Conservation (phyloP, 1,139 yeast species). For the Scheffersomyces illinoinensis region DNA sequence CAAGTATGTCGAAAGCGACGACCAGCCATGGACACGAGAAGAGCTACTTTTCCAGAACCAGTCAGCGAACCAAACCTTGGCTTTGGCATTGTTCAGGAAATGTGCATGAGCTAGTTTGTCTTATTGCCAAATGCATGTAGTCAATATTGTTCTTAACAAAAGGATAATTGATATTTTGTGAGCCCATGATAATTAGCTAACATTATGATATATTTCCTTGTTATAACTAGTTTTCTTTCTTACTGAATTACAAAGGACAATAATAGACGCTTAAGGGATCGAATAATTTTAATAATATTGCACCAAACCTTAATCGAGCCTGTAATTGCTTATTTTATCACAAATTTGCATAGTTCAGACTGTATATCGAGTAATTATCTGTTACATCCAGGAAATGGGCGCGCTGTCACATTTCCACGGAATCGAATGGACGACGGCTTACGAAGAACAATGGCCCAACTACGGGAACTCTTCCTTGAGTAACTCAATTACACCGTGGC, state of each 20-base stretch:
- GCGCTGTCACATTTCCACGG: not conserved
- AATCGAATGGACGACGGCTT: not conserved
- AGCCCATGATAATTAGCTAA: not conserved
- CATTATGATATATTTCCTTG: not conserved
- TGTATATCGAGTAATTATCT: not conserved
- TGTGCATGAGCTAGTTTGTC: not conserved
- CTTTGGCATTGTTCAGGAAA: not conserved
- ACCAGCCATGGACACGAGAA: not conserved
- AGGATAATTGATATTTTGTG: not conserved
- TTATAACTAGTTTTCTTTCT: not conserved
- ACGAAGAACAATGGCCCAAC: not conserved
- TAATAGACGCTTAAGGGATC: not conserved
- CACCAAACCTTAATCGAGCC: not conserved
- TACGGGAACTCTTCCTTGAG: not conserved
- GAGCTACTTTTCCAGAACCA: not conserved
- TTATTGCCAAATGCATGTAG: not conserved
- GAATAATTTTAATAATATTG: not conserved
- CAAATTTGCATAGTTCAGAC: not conserved
- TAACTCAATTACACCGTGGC: not conserved
- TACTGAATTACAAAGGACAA: not conserved
- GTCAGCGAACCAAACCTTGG: not conserved
- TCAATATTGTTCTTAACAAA: not conserved
- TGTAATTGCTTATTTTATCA: not conserved
- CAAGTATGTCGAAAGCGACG: not conserved
- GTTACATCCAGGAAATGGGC: not conserved